Conservation (phyloP, 2,329 filamentous ascomycete genomes). For the Stagonosporopsis cucurbitacearum region DNA sequence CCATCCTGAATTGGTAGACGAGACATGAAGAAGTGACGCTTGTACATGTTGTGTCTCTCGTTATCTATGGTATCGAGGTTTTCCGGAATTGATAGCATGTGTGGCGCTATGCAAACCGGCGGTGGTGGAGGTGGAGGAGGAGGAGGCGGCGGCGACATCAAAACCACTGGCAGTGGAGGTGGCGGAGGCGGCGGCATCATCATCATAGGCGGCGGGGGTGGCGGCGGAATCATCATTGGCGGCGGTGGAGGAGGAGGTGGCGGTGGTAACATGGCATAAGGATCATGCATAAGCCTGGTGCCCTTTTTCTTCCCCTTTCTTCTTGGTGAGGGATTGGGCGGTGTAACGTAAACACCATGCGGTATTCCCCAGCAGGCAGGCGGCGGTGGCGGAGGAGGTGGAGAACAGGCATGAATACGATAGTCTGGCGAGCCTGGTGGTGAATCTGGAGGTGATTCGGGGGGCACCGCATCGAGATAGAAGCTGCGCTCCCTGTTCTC, state of each 20-base stretch:
- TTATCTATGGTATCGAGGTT: constrained; percentile 16
- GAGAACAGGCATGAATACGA: not conserved
- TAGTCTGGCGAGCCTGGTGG: not conserved
- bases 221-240: not conserved
- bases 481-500: constrained; percentile 25
- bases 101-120: too few species aligned
- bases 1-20: constrained; percentile 27
- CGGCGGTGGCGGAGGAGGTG: not conserved
- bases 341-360: not conserved
- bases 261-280: not conserved
- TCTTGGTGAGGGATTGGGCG: not conserved
- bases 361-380: not conserved
- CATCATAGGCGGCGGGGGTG: not conserved
- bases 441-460: not conserved
- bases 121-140: too few species aligned
- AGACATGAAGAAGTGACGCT: constrained; percentile 34
- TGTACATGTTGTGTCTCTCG: constrained; percentile 26
- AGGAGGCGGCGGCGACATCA: not conserved
- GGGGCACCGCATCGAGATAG: constrained; percentile 24
- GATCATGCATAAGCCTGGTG: not conserved
- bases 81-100: not conserved
- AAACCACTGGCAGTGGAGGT: not conserved
- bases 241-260: not conserved
- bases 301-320: constrained; percentile 2
- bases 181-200: not conserved